Evolutionary conservation across 805 yeast species (phyloP).

Genomic region (Candida nemodendra): DNA sequence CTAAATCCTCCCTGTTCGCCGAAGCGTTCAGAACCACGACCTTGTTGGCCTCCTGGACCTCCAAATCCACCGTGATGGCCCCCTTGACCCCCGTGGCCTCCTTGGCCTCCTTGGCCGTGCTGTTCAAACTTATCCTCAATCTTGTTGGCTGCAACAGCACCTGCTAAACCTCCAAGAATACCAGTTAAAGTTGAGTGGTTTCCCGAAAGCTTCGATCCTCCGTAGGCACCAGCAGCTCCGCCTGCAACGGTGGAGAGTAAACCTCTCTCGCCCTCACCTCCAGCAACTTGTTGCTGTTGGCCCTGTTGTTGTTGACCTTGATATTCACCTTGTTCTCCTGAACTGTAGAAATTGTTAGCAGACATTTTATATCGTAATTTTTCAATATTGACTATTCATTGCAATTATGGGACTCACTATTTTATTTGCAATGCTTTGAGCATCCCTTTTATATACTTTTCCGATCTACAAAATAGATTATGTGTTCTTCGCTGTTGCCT

Average conservation of each 20-base stretch:
- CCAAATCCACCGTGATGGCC: slow-evolving; percentile 24
- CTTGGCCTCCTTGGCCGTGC: slow-evolving; percentile 26
- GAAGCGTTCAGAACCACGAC: slow-evolving; percentile 12
- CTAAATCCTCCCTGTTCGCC: slow-evolving; percentile 9
- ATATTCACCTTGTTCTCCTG: slow-evolving; percentile 41
- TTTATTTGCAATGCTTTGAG: too few species aligned
- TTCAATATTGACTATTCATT: too few species aligned
- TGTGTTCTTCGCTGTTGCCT: too few species aligned
- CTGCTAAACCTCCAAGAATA: slow-evolving; percentile 52
- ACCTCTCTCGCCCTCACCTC: slow-evolving; percentile 40
- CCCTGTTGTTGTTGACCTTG: slow-evolving; percentile 32
- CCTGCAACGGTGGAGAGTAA: slow-evolving; percentile 45
- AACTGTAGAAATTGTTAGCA: slow-evolving; percentile 54
- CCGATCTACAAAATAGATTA: too few species aligned
- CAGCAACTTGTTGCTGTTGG: slow-evolving; percentile 28
- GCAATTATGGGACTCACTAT: too few species aligned
- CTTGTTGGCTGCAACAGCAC: slow-evolving; percentile 55
- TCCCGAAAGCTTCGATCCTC: slow-evolving; percentile 45
- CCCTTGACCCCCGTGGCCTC: slow-evolving; percentile 10
- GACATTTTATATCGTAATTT: too few species aligned
- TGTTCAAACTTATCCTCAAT: slow-evolving; percentile 35
- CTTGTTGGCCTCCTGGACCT: slow-evolving; percentile 4
- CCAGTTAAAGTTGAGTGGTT: slow-evolving; percentile 44
- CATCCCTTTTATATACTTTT: not conserved
- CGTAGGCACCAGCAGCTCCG: slow-evolving; percentile 54